Evolutionary conservation across 768 basidiomycete genomes (phyloP), one percentile per base, ranked within the genome.

Genomic region (Agrocybe chaxingu): DNA sequence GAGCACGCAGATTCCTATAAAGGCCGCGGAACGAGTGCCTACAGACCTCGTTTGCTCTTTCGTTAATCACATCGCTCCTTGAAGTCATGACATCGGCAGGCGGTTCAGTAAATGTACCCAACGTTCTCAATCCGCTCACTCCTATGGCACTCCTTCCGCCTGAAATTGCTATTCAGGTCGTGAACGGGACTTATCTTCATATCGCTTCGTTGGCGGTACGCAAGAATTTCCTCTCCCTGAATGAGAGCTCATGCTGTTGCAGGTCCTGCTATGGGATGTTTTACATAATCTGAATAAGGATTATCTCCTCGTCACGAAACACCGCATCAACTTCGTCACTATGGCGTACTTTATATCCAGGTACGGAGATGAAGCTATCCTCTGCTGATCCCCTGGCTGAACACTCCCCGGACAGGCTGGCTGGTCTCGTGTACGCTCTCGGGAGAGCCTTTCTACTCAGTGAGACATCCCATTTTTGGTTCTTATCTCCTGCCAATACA

Each of bases 211-310:
- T 42, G 13, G 35, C 45, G 42, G 54, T 55, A 35, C 10, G 50
- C 34, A 5, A 3, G 32, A 41, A 4, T 12, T 9, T 8, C 8
- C 16, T 29, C 24, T 33, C 11, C 1, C 9, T 9, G 9, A 8
- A 29, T 1, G 38, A 10, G 7, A 8, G 10, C 8, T 12, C 18
- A 35, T 34, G 35, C 18, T 12, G 41, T 7, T 42, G 37, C 33
- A 55, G 54, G 45, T 55, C 4, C 41, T 55, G 30, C 7, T 55
- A 4, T 55, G 54, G 54, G 54, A 55, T 32, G 32, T 51, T 6
- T 19, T 55, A 19, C 47, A 55, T 29, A 51, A 55, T 43, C 41
- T 55, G 4, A 34, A 33, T 11, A 51, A 37, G 18, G 54, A 55
- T 10, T 45, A 41, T 36, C 18, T 34, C 8, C 35, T 55, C 10